Evolutionary conservation across 2,329 filamentous ascomycete species (phyloP).

Genomic region (Ophiostoma montium): DNA sequence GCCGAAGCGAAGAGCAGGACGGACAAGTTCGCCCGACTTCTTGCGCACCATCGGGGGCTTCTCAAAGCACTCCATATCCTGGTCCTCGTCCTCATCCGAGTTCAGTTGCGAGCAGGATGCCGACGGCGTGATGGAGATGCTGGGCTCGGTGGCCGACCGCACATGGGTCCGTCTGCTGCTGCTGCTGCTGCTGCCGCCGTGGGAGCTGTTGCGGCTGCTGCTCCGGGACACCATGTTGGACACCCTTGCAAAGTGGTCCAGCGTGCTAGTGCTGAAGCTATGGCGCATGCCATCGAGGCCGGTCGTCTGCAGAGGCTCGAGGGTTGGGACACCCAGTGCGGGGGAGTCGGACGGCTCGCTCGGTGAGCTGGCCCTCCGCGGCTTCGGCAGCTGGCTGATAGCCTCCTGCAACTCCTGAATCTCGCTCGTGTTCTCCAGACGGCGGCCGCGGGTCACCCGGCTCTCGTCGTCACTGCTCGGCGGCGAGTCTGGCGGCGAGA

Average conservation of each 20-base stretch:
- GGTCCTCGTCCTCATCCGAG: constrained; percentile 53
- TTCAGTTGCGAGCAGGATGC: constrained; percentile 33
- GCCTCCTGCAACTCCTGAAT: constrained; percentile 65
- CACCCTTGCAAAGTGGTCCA: constrained; percentile 25
- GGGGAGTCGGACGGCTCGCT: constrained; percentile 23
- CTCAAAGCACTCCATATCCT: constrained; percentile 48
- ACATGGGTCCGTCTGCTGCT: constrained; percentile 34
- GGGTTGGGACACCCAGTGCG: constrained; percentile 23
- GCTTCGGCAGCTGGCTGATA: constrained; percentile 63
- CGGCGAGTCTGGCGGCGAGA: constrained; percentile 80
- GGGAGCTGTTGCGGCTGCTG: constrained; percentile 33
- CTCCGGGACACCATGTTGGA: constrained; percentile 11
- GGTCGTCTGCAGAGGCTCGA: constrained; percentile 18
- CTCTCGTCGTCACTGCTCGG: constrained; percentile 63
- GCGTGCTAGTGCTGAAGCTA: constrained; percentile 32
- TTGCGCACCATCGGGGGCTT: constrained; percentile 94
- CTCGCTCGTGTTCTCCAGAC: constrained; percentile 43
- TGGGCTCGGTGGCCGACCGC: constrained; percentile 42
- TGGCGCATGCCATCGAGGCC: constrained; percentile 26
- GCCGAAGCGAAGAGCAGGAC: constrained; percentile 71
- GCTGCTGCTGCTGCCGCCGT: constrained; percentile 23
- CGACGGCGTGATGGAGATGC: constrained; percentile 31
- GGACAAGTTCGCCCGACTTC: constrained; percentile 93
- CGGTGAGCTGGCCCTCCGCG: constrained; percentile 46
- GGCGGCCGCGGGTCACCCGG: constrained; percentile 17